These are phyloP conservation scores for Triticum urartu DNA, from an alignment of 176 grass and related monocot genomes.

Conservation along the genomic window DNA sequence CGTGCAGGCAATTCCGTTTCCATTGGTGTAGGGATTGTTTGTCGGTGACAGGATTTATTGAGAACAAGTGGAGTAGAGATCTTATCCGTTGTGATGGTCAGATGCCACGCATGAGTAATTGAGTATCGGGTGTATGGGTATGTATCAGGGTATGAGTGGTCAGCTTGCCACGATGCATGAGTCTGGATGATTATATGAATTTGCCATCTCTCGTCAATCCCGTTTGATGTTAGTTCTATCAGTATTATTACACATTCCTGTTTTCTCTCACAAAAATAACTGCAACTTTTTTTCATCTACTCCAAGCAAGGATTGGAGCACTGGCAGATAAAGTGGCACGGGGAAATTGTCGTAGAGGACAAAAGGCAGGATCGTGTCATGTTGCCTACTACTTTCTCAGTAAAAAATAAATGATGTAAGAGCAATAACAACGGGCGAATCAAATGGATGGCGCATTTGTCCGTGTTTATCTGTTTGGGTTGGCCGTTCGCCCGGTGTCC, in stretches of 20 bases:
- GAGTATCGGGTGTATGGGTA: background rate
- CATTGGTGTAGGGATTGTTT: background rate
- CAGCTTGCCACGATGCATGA: background rate
- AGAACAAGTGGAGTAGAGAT: background rate
- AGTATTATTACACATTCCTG: background rate
- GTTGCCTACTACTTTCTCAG: too few species aligned
- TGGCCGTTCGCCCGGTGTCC: too few species aligned
- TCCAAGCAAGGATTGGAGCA: background rate
- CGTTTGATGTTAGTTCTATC: background rate
- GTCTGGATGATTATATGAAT: background rate
- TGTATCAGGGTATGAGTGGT: background rate
- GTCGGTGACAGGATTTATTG: conserved; percentile 15
- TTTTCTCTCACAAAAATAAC: too few species aligned
- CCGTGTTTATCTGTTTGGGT: too few species aligned
- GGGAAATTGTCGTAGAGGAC: background rate
- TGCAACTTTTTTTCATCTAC: background rate
- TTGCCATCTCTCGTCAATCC: background rate
- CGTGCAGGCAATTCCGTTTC: background rate
- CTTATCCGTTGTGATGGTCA: background rate
- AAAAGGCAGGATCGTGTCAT: background rate
- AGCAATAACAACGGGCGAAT: too few species aligned
- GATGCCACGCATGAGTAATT: background rate
- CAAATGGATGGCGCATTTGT: too few species aligned
- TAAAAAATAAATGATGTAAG: too few species aligned
- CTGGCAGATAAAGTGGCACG: background rate